Evolutionary conservation across 208 protist genomes (phyloP).

Genomic region (Acanthamoeba comandoni): DNA sequence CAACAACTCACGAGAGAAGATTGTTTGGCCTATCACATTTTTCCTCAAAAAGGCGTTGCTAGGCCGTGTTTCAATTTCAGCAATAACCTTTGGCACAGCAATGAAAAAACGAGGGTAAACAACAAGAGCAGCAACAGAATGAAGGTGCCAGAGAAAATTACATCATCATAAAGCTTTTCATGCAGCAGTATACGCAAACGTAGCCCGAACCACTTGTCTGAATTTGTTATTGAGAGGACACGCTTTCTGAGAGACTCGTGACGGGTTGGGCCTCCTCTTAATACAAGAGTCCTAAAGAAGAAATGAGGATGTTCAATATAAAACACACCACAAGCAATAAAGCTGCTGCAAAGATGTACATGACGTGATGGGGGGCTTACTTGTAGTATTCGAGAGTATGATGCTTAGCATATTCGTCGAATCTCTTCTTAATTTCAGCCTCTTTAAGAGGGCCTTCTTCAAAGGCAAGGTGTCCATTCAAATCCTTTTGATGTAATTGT

Average conservation of each 20-base stretch:
- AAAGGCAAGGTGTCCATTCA: neutral
- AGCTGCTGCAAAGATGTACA: no score
- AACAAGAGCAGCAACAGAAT: no score
- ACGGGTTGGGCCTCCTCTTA: neutral
- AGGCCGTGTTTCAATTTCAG: neutral
- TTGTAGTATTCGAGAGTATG: conserved; percentile 2
- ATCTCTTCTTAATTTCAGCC: neutral
- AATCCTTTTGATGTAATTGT: neutral
- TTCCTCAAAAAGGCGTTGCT: neutral
- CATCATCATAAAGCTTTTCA: neutral
- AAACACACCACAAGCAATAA: no score
- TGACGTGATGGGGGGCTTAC: neutral
- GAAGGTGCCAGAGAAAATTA: neutral
- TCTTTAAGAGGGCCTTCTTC: conserved; percentile 6
- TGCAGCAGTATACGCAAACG: conserved; percentile 8
- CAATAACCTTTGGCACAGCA: neutral
- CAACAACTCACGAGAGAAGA: no score
- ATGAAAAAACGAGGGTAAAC: no score
- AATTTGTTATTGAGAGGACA: neutral
- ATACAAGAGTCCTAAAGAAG: neutral
- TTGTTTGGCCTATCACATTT: neutral
- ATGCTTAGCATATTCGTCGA: neutral
- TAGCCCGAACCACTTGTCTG: neutral
- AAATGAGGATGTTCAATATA: no score
- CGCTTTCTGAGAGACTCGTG: neutral